Evolutionary conservation across 805 yeast species (phyloP), one percentile per base, ranked within the genome.

Genomic region (Candida ulmi): DNA sequence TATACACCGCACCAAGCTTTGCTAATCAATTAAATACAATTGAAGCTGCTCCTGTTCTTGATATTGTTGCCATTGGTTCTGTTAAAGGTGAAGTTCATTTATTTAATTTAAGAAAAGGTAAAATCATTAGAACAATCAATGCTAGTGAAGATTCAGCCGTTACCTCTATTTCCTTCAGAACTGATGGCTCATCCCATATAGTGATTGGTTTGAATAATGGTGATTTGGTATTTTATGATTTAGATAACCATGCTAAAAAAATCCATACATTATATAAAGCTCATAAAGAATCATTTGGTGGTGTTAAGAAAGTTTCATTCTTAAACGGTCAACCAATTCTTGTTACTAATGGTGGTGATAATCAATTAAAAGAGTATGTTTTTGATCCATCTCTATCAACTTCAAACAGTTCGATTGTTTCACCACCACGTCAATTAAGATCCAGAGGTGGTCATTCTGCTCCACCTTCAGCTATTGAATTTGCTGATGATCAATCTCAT

Each of bases 361-460:
- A 93, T 61, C 77, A 79, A 29, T 68, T 93, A 50, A 86, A 86
- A 53, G 98, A 93, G 61, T 85, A 71, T 51, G 97, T 88, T 0
- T 93, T 93, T 62, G 99, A 93, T 62, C 97, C 97, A 2, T 77
- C 93, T 2, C 65, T 90, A 37, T 78, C 90, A 0, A 66, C 83
- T 1, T 63, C 81, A 5, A 58, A 60, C 28, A 52, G 75, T 1
- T 68, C 81, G 2, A 78, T 87, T 25, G 81, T 85, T 5, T 77
- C 88, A 11, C 95, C 96, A 1, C 98, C 99, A 32, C 80, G 99
- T 55, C 78, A 81, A 44, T 69, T 95, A 52, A 78, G 99, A 59
- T 84, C 95, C 1, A 76, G 99, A 57, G 98, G 97, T 52, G 99
- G 99, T n/a, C 99, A 93, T 60, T 78, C 95, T 4, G 83, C 85